phyloP scores from a whole-genome alignment of 2,329 filamentous ascomycete genomes.

The Apiospora pterosperma region DNA sequence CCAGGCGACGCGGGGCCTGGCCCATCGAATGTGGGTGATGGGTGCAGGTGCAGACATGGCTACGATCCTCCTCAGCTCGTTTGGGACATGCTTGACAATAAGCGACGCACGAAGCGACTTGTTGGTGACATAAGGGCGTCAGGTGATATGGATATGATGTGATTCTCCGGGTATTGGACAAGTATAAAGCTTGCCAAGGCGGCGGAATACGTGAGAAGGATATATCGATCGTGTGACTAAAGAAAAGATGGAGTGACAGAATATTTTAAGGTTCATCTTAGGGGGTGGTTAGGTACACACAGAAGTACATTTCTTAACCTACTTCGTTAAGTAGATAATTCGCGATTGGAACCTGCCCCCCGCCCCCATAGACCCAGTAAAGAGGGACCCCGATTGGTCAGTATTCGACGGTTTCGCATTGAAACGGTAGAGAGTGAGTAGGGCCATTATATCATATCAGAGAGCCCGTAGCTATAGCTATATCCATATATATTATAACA shows the following conservation, averaged over 20 bases:
- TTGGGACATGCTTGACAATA: background rate
- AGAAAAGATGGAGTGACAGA: background rate
- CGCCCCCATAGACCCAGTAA: too few species aligned
- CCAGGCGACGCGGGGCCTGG: background rate
- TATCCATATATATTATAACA: background rate
- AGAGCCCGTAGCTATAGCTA: background rate
- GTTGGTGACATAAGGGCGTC: background rate
- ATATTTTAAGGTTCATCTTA: background rate
- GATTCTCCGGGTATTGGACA: background rate
- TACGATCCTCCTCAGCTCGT: background rate
- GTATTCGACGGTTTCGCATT: background rate
- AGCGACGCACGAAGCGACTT: background rate
- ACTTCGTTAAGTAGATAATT: too few species aligned
- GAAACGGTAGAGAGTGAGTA: background rate
- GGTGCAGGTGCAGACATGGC: background rate
- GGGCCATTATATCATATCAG: background rate
- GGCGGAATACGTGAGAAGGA: background rate
- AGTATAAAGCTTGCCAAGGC: background rate
- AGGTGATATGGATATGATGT: background rate
- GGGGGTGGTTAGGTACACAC: background rate
- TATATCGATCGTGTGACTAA: background rate
- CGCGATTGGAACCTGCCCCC: too few species aligned
- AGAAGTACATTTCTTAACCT: too few species aligned
- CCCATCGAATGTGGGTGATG: background rate
- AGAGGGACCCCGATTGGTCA: background rate